Conservation (phyloP, 2,329 filamentous ascomycete genomes). For the Penicillium sp. region DNA sequence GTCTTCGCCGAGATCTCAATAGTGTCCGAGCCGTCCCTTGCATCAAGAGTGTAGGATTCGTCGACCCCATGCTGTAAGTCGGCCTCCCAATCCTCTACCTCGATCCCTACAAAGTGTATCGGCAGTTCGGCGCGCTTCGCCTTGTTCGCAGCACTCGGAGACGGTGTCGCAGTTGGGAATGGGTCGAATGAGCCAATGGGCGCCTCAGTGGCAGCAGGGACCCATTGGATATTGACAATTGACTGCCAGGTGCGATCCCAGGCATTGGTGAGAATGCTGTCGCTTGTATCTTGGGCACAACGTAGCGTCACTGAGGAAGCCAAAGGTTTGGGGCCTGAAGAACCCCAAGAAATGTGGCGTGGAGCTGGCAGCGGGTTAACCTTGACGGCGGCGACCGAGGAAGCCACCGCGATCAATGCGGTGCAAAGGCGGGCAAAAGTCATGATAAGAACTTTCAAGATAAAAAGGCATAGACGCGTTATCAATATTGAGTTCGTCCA, state of each 20-base stretch:
- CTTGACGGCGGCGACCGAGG: conserved; percentile 49
- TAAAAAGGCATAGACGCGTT: background rate
- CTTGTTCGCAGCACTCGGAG: conserved; percentile 24
- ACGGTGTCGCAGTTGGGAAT: conserved; percentile 52
- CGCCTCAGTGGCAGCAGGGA: conserved; percentile 57
- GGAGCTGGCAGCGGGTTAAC: conserved; percentile 62
- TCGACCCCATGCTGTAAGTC: conserved; percentile 61
- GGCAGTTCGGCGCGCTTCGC: conserved; percentile 35
- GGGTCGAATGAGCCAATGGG: conserved; percentile 55
- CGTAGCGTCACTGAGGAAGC: conserved; percentile 45
- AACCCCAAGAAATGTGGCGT: conserved; percentile 58
- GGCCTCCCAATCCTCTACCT: conserved; percentile 51
- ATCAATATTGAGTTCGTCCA: background rate
- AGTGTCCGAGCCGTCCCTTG: conserved; percentile 44
- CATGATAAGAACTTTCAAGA: conserved; percentile 26
- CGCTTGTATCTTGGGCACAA: conserved; percentile 34
- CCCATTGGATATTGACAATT: conserved; percentile 59
- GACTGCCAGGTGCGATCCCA: conserved; percentile 57
- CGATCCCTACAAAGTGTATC: conserved; percentile 53
- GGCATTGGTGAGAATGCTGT: conserved; percentile 48
- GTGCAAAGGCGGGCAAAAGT: conserved; percentile 32
- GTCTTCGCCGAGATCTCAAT: conserved; percentile 57
- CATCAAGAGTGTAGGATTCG: conserved; percentile 59
- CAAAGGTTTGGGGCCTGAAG: conserved; percentile 54
- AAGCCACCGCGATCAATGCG: conserved; percentile 40